Evolutionary conservation across 345 rosid genomes (phyloP), one percentile per base, ranked within the genome.

Genomic region (Hirschfeldia incana): DNA sequence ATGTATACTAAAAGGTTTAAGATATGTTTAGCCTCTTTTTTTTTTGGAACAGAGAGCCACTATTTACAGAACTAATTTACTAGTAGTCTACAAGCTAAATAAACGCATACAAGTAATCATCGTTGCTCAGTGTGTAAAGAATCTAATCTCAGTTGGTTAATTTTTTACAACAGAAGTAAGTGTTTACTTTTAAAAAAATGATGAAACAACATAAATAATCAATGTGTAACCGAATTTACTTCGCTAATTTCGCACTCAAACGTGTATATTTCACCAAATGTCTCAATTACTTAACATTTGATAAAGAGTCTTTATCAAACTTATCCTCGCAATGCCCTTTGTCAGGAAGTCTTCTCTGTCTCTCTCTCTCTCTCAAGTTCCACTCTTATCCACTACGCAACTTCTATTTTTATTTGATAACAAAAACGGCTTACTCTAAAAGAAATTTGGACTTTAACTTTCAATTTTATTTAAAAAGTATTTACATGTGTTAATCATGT

Each of bases 311-410:
- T 21, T 21, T 21, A 21, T 21, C 21, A 21, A 21, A 21, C 21
- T 21, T 21, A 21, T 21, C 21, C 64, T 44, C 77, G 8, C 64
- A 46, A 46, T 12, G 67, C 58, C 71, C 71, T 21, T 53, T 76
- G 13, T 58, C 7, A 26, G 11, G 44, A 63, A 70, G 39, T 59
- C 69, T 33, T 34, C 37, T 33, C 34, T 32, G 4, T 32, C 21
- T 32, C 5, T 32, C 34, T 55, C 58, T 53, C 61, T 65, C 46
- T 73, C 55, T 72, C 42, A 57, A 58, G 11, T 58, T 12, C 61
- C 65, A 37, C 17, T 74, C 82, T 79, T 73, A 79, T 73, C 78
- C 82, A 74, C 29, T 51, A 68, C 70, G 29, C 69, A 67, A 61
- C 59, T 74, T 79, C 46, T 73, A 27, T 26, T 59, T 60, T 8